A percentile compares a stretch with the other conserved stretches of the same genome.
These are phyloP conservation scores for Candida sojae DNA, from an alignment of 1,139 yeast species.

Conservation along the genomic window DNA sequence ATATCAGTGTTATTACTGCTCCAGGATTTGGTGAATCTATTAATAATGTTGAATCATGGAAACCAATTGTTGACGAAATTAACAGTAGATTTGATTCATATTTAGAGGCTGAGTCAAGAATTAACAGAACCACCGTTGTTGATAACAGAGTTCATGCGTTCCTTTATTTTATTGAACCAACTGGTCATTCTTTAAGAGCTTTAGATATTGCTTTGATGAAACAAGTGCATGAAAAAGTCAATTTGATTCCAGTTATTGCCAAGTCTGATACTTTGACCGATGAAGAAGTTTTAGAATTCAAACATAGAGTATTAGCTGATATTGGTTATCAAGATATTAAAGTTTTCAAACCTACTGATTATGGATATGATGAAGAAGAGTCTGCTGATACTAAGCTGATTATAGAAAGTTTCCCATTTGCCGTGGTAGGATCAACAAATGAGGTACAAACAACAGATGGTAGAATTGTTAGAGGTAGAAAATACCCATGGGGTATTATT, in stretches of 20 bases:
- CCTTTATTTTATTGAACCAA: constrained; percentile 91
- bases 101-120: constrained; percentile 87
- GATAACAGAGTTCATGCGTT: constrained; percentile 88
- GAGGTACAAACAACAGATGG: constrained; percentile 78
- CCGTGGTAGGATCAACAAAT: constrained; percentile 87
- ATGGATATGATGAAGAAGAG: constrained; percentile 84
- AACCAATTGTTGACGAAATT: constrained; percentile 89
- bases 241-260: constrained; percentile 91
- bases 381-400: constrained; percentile 65
- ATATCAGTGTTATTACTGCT: constrained; percentile 82
- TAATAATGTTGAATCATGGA: constrained; percentile 89
- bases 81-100: constrained; percentile 83
- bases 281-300: constrained; percentile 78
- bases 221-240: constrained; percentile 86
- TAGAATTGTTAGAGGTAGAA: constrained; percentile 83
- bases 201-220: constrained; percentile 90
- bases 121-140: constrained; percentile 69
- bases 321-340: constrained; percentile 74
- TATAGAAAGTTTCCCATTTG: constrained; percentile 80
- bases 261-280: constrained; percentile 92
- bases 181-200: constrained; percentile 90
- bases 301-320: constrained; percentile 74
- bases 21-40: constrained; percentile 95
- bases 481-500: constrained; percentile 97
- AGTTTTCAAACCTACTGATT: constrained; percentile 76